Evolutionary conservation across 163 green algal genomes (phyloP).

Genomic region (Botryococcus braunii): DNA sequence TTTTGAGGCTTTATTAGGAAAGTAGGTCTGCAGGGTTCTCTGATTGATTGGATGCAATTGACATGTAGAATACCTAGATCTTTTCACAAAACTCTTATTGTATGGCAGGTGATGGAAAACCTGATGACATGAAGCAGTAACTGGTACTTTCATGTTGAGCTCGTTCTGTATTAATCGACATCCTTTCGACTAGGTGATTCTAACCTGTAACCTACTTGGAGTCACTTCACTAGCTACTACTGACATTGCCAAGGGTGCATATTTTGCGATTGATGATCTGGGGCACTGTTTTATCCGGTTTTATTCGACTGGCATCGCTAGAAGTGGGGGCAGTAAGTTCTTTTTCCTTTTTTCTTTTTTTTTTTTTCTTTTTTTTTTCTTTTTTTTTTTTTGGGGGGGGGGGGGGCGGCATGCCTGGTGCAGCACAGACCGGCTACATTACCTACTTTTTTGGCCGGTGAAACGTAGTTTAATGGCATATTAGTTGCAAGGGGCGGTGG

Average conservation of each 20-base stretch:
- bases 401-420: not conserved
- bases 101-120: too few species aligned
- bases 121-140: too few species aligned
- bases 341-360: not conserved
- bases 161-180: too few species aligned
- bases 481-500: too few species aligned
- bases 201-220: not conserved
- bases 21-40: too few species aligned
- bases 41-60: too few species aligned
- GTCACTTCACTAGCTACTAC: too few species aligned
- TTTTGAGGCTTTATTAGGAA: too few species aligned
- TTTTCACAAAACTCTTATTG: too few species aligned
- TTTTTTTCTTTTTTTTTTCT: not conserved
- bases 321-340: not conserved
- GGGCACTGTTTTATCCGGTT: not conserved
- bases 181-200: not conserved
- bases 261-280: not conserved
- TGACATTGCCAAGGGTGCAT: not conserved
- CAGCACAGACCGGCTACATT: not conserved
- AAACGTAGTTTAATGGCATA: too few species aligned
- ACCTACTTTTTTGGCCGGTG: not conserved
- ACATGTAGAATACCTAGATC: too few species aligned
- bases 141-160: too few species aligned
- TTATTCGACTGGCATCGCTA: not conserved
- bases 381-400: not conserved